Evolutionary conservation across 2,329 filamentous ascomycete species (phyloP), one percentile per base, ranked within the genome.

Genomic region (Ceratocystis variospora): DNA sequence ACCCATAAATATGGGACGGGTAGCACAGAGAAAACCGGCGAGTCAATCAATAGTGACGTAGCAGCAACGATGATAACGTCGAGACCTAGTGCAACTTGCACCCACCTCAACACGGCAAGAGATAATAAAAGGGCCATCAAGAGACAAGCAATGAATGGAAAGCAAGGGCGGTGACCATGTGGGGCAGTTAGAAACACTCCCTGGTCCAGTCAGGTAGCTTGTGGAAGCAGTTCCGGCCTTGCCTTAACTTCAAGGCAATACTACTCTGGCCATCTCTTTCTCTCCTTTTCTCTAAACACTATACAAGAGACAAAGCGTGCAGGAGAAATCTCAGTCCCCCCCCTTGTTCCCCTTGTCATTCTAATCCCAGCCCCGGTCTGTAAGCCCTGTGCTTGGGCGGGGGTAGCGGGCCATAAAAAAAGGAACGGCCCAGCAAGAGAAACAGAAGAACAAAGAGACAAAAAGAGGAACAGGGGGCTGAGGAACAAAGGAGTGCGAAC

Each of bases 1-100:
- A 57, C 25, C 37, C 61, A 55, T 19, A 10, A 41, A 62, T 33
- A 67, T 64, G 55, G 44, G 62, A 65, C 66, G 66, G 37, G 66
- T 65, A 55, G 63, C 66, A 67, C 66, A 67, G 10, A 41, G 37
- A 1, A 15, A 15, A 67, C 50, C 10, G 12, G 46, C 64, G 31
- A 46, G 50, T 63, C 22, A 22, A 22, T 1, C 28, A 50, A 62
- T 61, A 55, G 31, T 46, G 25, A 44, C 25, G 62, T 22, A 44
- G 25, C 31, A 53, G 62, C 45, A 44, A 61, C 57, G 28, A 61
- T 3, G 33, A 48, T 61, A 28, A 41, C 10, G 37, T 10, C 41
- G 59, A 46, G 22, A 46, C n/a, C 12, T 12, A 15, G 33, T 25
- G 25, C 46, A 46, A 28, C 50, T 57, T 41, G 33, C 25, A 50